phyloP scores from a whole-genome alignment of 208 protist genomes.

The Tritrichomonas musculus region DNA sequence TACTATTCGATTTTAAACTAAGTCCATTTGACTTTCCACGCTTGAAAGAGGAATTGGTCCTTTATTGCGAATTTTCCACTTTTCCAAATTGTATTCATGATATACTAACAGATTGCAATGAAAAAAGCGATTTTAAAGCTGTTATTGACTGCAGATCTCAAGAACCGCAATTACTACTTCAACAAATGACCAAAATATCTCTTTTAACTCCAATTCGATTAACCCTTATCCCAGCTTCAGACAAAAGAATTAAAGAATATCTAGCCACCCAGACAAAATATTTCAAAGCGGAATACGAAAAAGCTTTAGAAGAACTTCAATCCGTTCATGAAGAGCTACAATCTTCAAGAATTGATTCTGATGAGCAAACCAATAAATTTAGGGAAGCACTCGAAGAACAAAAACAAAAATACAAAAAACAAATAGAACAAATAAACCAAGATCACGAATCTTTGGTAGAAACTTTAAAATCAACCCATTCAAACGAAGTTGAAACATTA shows the following conservation, averaged over 20 bases:
- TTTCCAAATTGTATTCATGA: not conserved
- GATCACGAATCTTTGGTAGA: not conserved
- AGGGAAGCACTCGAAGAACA: not conserved
- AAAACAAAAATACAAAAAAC: not conserved
- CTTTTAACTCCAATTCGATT: not conserved
- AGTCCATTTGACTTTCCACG: not conserved
- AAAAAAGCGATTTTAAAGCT: not conserved
- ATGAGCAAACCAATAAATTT: not conserved
- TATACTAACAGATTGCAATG: not conserved
- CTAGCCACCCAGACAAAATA: not conserved
- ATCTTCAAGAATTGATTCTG: no score
- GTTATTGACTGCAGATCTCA: not conserved
- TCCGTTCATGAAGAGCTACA: not conserved
- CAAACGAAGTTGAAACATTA: not conserved
- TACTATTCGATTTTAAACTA: not conserved
- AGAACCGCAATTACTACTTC: not conserved
- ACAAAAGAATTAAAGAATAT: not conserved
- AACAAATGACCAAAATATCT: constrained; percentile 27
- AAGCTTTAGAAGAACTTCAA: not conserved
- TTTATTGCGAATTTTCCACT: constrained; percentile 8
- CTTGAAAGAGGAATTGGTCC: not conserved
- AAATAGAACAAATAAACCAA: not conserved
- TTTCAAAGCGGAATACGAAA: not conserved
- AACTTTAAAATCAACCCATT: not conserved
- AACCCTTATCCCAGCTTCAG: not conserved